Base-by-base conservation (phyloP, 2,329 filamentous ascomycete species). In the Cladosporium velox region DNA sequence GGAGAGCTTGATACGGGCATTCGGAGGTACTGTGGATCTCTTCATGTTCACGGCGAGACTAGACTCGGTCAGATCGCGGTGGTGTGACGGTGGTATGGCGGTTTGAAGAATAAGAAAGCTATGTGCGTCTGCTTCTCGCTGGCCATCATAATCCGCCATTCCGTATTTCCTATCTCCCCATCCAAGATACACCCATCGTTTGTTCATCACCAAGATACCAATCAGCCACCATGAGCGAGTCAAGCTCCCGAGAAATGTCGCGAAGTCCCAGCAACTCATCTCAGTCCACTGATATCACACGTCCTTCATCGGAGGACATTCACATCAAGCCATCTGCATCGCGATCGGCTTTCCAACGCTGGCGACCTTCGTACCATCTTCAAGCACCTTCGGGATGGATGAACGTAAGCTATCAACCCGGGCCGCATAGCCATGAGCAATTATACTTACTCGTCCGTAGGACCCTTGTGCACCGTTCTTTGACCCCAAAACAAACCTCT, bases 381-480 rank as follows among this genome's bases (percentile, higher is more conserved):
- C 73, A 72, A 28, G 75, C 79, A 1, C 75, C 77, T 8, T 65
- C 60, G 35, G 77, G 78, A 24, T 82, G 80, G 80, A 73, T 81
- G 70, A 82, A 82, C 59, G 61, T 64, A 57, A 49, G 61, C 14
- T 12, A 15, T 34, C 3, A 28, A 1, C 12, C 15, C 10, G 2
- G 14, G 10, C 6, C 6, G 1, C 24, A 44, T 24, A 3, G 6
- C 8, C 18, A 30, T 30, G 14, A n/a, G 5, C 11, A 55, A 24
- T 4, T 6, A 47, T 47, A 28, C 28, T 34, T 12, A 64, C 38
- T 47, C 21, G 15, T 30, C 4, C 24, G 5, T 26, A 64, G 61
- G 80, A 82, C 55, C 80, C 80, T 5, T 81, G 79, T 67, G 80
- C 76, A 1, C 74, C 77, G 3, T 76, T 77, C 24, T 81, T 79